Base-by-base conservation (phyloP, 768 basidiomycete genomes). In the Dendrothele bispora region DNA sequence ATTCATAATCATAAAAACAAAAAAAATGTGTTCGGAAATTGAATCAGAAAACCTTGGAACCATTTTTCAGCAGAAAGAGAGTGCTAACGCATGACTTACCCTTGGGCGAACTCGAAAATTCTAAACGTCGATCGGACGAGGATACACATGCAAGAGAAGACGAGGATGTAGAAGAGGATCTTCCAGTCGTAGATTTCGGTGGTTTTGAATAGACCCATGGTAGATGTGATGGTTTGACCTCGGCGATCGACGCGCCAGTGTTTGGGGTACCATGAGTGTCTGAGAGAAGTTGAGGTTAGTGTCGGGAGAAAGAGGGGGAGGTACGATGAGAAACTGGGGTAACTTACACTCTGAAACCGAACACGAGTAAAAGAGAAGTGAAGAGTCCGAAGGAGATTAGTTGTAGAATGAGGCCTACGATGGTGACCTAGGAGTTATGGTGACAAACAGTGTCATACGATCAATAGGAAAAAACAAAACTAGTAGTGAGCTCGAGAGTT, bases 111-210 rank as follows among this genome's bases (percentile, higher is more conserved):
- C 52, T 84, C 82, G 22, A 62, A 56, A 35, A 63, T 57, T 51
- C 79, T 75, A 64, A 77, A 84, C 7, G 70, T 50, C 20, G 74
- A 81, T 21, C 82, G 81, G 41, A 81, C 77, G 6, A 79, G 57
- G 48, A 82, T 73, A 7, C 77, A 73, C 36, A 73, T 43, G 43
- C 72, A 77, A 48, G 74, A 77, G 17, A 74, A 8, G 21, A 59
- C 47, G 32, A 78, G 47, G 4, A 70, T 69, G 17, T 25, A 51
- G 21, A 66, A 68, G 6, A 83, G 59, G 6, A 68, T 51, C 10
- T 72, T 69, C 79, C 79, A 81, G 55, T 80, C 74, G 7, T 46
- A 47, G 71, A 39, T 39, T 42, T 39, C 52, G 39, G 22, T 37
- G 4, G 38, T 47, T n/a, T 30, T 39, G 12, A n/a, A 57, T 7